Base-by-base conservation (phyloP, 1,284 basidiomycete species). In the Cystobasidiaceae sp. region DNA sequence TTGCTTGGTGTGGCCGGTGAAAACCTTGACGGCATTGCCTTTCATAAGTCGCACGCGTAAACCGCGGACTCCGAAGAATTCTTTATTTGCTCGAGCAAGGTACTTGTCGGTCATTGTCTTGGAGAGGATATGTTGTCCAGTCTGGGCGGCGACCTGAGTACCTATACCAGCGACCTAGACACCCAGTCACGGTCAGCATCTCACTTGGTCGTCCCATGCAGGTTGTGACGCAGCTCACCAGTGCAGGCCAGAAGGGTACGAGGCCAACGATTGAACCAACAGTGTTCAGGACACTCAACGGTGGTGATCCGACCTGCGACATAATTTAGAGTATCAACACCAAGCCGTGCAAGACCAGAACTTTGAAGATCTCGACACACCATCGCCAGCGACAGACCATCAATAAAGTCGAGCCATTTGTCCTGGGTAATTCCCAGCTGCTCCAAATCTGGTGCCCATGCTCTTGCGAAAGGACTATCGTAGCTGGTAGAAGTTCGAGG, bases 21-120 rank as follows among this genome's bases (percentile, higher is more conserved):
- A 70, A 13, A 56, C 63, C 37, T 69, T 71, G 71, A 75, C 67
- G 21, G 74, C 75, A 1, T 68, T 67, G 7, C 73, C 71, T 9
- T 70, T 74, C 56, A 71, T 73, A 19, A 76, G 67, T 39, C 74
- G 74, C 25, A 72, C 74, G 6, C 68, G 69, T 13, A 75, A 68
- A 23, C 74, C 74, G 9, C 71, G 71, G 17, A 71, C 71, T 19
- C 67, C 66, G 60, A 76, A 75, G 44, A 70, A 66, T n/a, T 67
- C 67, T 19, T 71, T 55, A 52, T 75, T 76, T 19, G 74, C 74
- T 23, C 68, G 64, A 37, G 70, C 70, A 33, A 76, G 71, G 56
- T 75, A 76, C 23, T 72, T 72, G 58, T 76, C 75, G 19, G 75
- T 74, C n/a, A 76, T 67, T 8, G 70, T 72, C 56, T 75, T 76